A percentile compares a stretch with the other conserved stretches of the same genome.
Evolutionary conservation across 139 green algal genomes (phyloP).

Genomic region (Micromonas pusilla): DNA sequence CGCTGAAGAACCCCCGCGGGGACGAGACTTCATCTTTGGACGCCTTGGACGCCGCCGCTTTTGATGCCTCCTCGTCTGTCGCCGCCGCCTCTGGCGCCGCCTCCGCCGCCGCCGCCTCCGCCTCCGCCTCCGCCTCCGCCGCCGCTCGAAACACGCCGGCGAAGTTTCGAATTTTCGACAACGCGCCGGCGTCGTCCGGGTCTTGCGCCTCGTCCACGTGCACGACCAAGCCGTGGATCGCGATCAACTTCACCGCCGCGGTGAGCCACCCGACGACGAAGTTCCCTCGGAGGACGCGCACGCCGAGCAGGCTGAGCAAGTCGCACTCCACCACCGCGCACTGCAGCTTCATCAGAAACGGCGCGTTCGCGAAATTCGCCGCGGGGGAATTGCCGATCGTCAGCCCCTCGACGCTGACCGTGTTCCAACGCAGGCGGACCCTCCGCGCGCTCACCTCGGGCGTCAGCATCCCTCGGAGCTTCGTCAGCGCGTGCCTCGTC

Average conservation of each 20-base stretch:
- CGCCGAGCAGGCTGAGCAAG: not conserved
- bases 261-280: slow-evolving; percentile 1
- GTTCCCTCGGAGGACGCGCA: slow-evolving; percentile 3
- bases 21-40: too few species aligned
- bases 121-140: not conserved
- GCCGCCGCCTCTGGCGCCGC: not conserved
- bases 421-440: not conserved
- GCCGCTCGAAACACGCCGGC: not conserved
- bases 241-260: not conserved
- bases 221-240: not conserved
- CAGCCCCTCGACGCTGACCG: not conserved
- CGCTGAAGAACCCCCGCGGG: not conserved
- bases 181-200: not conserved
- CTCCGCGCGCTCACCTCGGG: not conserved
- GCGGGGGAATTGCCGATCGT: not conserved
- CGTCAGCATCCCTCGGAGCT: not conserved
- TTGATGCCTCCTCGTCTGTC: not conserved
- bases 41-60: too few species aligned
- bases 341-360: not conserved
- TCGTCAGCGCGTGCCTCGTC: not conserved
- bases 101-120: not conserved
- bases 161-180: not conserved
- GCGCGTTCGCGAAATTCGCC: not conserved
- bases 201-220: not conserved
- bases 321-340: not conserved